Evolutionary conservation across 2,329 filamentous ascomycete species (phyloP).

Genomic region (Diaporthe sp.): DNA sequence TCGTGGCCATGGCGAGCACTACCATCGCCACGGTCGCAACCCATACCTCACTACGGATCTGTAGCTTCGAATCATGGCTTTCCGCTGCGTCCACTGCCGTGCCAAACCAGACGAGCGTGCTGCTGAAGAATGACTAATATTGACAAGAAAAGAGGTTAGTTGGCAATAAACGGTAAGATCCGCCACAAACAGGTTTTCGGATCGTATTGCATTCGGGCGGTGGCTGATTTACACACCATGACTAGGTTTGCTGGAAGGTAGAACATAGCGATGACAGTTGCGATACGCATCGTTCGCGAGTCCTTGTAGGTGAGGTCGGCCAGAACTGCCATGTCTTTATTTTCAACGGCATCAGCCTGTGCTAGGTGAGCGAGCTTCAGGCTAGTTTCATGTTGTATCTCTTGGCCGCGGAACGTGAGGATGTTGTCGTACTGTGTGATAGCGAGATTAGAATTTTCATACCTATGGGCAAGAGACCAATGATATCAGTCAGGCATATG

Average conservation of each 20-base stretch:
- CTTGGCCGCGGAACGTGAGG: constrained; percentile 2
- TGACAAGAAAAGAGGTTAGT: background rate
- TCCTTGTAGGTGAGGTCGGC: constrained; percentile 19
- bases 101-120: constrained; percentile 16
- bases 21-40: background rate
- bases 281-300: constrained; percentile 21
- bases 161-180: too few species aligned
- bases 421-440: background rate
- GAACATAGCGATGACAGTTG: constrained; percentile 27
- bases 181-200: too few species aligned
- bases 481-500: background rate
- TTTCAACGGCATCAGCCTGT: background rate
- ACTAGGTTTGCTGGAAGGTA: constrained; percentile 24
- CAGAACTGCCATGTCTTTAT: constrained; percentile 17
- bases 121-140: constrained; percentile 2
- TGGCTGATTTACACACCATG: constrained; percentile 7
- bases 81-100: background rate
- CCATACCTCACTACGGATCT: background rate
- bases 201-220: too few species aligned
- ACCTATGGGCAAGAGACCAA: too few species aligned
- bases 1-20: background rate
- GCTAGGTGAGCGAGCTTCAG: constrained; percentile 1
- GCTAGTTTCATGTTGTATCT: constrained; percentile 6
- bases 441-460: background rate
- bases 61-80: background rate